A percentile compares a stretch with the other conserved stretches of the same genome.
These are phyloP conservation scores for Gliomastix tumulicola DNA, from an alignment of 2,329 filamentous ascomycete genomes.

Conservation along the genomic window DNA sequence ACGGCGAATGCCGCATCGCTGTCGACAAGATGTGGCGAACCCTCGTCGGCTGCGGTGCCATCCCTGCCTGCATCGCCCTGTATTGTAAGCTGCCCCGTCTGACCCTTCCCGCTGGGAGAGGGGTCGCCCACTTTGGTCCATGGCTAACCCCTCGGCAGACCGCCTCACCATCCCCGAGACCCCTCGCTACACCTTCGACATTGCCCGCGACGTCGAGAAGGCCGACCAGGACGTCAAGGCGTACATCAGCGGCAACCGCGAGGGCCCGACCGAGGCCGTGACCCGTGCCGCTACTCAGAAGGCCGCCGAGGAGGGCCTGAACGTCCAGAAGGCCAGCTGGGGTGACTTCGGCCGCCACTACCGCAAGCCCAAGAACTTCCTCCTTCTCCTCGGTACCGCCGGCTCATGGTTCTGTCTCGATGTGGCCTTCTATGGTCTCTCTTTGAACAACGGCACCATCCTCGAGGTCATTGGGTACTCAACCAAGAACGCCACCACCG, in stretches of 20 bases:
- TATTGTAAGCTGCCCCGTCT: conserved; percentile 45
- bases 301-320: conserved; percentile 45
- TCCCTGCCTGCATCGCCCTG: conserved; percentile 71
- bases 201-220: conserved; percentile 67
- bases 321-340: conserved; percentile 65
- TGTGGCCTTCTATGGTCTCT: conserved; percentile 99
- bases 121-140: conserved; percentile 1
- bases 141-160: conserved; percentile 20
- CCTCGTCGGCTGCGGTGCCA: conserved; percentile 67
- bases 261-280: conserved; percentile 61
- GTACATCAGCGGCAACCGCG: conserved; percentile 60
- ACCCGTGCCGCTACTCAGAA: conserved; percentile 51
- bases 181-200: conserved; percentile 81
- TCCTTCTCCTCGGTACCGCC: conserved; percentile 74
- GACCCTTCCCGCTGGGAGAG: not conserved
- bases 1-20: conserved; percentile 23
- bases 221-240: conserved; percentile 65
- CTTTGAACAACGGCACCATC: conserved; percentile 90
- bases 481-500: conserved; percentile 57
- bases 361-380: conserved; percentile 61
- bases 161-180: conserved; percentile 82
- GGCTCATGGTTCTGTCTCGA: conserved; percentile 94
- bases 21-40: conserved; percentile 78
- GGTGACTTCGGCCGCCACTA: conserved; percentile 67
- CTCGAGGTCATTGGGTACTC: conserved; percentile 77